phyloP scores from a whole-genome alignment of 2,329 filamentous ascomycete genomes.

The Chalara sp. region DNA sequence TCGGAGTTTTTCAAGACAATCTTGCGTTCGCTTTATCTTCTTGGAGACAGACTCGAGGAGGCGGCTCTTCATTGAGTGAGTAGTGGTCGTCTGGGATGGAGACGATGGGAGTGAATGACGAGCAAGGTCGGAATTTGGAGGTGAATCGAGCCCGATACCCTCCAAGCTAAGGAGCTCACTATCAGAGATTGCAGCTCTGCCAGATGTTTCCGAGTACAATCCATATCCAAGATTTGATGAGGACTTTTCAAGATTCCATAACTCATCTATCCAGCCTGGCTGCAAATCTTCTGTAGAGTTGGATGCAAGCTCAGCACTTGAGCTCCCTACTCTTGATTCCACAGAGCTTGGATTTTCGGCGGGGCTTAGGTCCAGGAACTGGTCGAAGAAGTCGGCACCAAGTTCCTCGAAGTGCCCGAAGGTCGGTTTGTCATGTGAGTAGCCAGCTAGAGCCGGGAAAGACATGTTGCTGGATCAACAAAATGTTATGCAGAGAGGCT shows the following conservation, averaged over 20 bases:
- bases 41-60: conserved; percentile 36
- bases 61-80: conserved; percentile 16
- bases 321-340: conserved; percentile 35
- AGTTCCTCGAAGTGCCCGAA: conserved; percentile 43
- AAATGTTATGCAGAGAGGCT: conserved; percentile 4
- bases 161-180: conserved; percentile 25
- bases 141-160: conserved; percentile 21
- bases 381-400: conserved; percentile 55
- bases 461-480: conserved; percentile 16
- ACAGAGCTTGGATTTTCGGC: conserved; percentile 37
- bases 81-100: conserved; percentile 10
- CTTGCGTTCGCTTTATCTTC: conserved; percentile 33
- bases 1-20: conserved; percentile 24
- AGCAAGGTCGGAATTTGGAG: conserved; percentile 11
- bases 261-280: conserved; percentile 12
- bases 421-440: conserved; percentile 44
- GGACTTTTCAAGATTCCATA: conserved; percentile 14
- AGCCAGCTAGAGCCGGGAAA: conserved; percentile 14
- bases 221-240: conserved; percentile 12
- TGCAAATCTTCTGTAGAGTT: conserved; percentile 12
- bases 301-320: conserved; percentile 30
- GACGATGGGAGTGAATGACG: conserved; percentile 19
- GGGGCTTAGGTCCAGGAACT: conserved; percentile 53
- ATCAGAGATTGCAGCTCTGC: conserved; percentile 26
- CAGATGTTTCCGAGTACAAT: conserved; percentile 21